Percentiles rank a stretch among this genome's conserved stretches.
phyloP scores from a whole-genome alignment of 352 stramenopile genomes.

The Globisporangium emineosum region DNA sequence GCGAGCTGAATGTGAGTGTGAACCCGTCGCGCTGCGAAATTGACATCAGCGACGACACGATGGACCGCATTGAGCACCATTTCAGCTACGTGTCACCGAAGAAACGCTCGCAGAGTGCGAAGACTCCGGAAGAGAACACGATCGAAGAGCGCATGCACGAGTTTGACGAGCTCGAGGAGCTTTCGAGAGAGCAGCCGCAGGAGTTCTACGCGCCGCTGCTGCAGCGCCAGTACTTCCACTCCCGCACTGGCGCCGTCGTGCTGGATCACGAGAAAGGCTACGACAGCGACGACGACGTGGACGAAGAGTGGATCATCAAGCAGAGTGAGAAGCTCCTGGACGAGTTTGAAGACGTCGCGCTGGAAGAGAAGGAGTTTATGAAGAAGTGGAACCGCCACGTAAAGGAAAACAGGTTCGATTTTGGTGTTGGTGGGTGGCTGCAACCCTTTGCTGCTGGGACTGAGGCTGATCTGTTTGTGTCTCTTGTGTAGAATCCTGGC shows the following conservation, averaged over 20 bases:
- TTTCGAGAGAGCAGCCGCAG: conserved; percentile 47
- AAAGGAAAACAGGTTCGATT: conserved; percentile 62
- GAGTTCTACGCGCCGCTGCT: conserved; percentile 74
- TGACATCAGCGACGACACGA: conserved; percentile 44
- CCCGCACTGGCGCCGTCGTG: conserved; percentile 76
- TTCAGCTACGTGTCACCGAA: conserved; percentile 61
- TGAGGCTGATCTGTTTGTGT: background rate
- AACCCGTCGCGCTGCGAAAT: conserved; percentile 50
- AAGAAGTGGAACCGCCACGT: conserved; percentile 89
- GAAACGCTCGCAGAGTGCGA: conserved; percentile 27
- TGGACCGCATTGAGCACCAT: conserved; percentile 60
- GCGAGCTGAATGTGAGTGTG: conserved; percentile 21
- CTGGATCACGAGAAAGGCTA: conserved; percentile 83
- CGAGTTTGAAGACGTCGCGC: conserved; percentile 84
- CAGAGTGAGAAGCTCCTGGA: conserved; percentile 84
- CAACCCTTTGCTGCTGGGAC: background rate
- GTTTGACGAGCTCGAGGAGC: conserved; percentile 67
- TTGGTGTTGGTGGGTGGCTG: conserved; percentile 1
- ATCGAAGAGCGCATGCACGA: conserved; percentile 68
- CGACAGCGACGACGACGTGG: conserved; percentile 86
- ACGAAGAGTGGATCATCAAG: conserved; percentile 87
- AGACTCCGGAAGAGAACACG: conserved; percentile 26
- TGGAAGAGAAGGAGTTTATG: conserved; percentile 89
- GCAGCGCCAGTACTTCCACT: conserved; percentile 88
- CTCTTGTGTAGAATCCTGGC: conserved; percentile 56